These are phyloP conservation scores for Jackrogersella multiformis DNA, from an alignment of 495 filamentous ascomycete species.

Conservation along the genomic window DNA sequence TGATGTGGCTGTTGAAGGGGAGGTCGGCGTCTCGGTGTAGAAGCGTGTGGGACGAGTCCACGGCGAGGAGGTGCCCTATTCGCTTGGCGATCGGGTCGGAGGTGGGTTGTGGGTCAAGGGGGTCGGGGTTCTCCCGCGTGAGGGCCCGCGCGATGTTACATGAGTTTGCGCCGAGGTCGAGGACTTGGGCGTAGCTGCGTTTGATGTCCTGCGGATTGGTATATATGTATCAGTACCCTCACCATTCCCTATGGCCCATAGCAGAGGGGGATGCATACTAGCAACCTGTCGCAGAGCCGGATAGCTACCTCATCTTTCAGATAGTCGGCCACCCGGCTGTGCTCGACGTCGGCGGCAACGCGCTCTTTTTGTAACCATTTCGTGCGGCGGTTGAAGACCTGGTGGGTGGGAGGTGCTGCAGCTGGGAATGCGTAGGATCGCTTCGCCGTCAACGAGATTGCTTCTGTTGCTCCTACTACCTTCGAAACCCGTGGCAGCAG, in stretches of 20 bases:
- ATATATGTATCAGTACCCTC: background rate
- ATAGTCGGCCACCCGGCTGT: slow-evolving; percentile 85
- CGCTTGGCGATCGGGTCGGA: slow-evolving; percentile 71
- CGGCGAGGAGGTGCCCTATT: slow-evolving; percentile 76
- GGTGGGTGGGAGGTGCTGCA: slow-evolving; percentile 75
- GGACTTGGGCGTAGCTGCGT: slow-evolving; percentile 80
- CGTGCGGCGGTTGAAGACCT: slow-evolving; percentile 88
- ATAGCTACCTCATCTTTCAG: slow-evolving; percentile 89
- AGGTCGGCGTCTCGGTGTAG: slow-evolving; percentile 83
- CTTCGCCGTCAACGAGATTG: slow-evolving; percentile 25
- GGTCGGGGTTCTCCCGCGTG: slow-evolving; percentile 71
- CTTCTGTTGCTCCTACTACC: slow-evolving; percentile 7
- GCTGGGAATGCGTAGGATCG: slow-evolving; percentile 79
- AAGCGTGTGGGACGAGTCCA: slow-evolving; percentile 79
- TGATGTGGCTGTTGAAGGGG: slow-evolving; percentile 77
- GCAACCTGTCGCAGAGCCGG: slow-evolving; percentile 84
- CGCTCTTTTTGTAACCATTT: slow-evolving; percentile 94
- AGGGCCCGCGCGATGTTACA: slow-evolving; percentile 91
- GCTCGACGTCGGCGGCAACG: slow-evolving; percentile 73
- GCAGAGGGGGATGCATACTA: slow-evolving; percentile 61
- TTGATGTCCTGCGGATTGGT: slow-evolving; percentile 83
- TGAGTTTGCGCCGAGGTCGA: slow-evolving; percentile 94
- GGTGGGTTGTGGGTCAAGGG: slow-evolving; percentile 58
- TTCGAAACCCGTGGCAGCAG: slow-evolving; percentile 9
- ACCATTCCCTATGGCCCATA: too few relatives aligned